A percentile compares a stretch with the other conserved stretches of the same genome.
Evolutionary conservation across 352 stramenopile species (phyloP).

Genomic region (Halophytophthora batemanensis): DNA sequence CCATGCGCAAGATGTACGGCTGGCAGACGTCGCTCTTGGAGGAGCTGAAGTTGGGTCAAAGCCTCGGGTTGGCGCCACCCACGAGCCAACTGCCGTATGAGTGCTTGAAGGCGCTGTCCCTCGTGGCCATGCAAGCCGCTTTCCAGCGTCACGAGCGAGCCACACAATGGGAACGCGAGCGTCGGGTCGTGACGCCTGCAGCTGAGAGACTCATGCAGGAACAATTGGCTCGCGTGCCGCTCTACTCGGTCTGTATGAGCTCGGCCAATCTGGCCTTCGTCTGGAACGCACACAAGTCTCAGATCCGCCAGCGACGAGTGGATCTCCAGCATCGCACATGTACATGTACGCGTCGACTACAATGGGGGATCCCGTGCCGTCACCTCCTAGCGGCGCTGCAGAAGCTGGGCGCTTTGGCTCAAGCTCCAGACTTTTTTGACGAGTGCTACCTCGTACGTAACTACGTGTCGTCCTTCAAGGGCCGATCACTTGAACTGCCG

Average conservation of each 20-base stretch:
- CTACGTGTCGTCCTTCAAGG: conserved; percentile 39
- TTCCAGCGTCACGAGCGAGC: conserved; percentile 39
- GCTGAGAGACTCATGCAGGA: conserved; percentile 49
- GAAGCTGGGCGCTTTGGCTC: conserved; percentile 27
- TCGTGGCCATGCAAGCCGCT: conserved; percentile 30
- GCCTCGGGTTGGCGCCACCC: conserved; percentile 9
- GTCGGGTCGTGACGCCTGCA: conserved; percentile 36
- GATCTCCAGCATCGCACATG: conserved; percentile 50
- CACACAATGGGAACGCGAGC: conserved; percentile 37
- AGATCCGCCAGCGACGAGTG: conserved; percentile 43
- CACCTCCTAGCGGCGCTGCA: conserved; percentile 41
- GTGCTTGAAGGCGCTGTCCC: conserved; percentile 36
- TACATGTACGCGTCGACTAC: conserved; percentile 35
- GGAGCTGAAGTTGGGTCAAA: conserved; percentile 21
- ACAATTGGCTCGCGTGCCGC: conserved; percentile 27
- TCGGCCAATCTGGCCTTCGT: conserved; percentile 44
- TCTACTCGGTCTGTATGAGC: conserved; percentile 47
- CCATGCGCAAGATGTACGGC: conserved; percentile 40
- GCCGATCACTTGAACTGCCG: conserved; percentile 36
- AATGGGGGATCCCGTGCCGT: conserved; percentile 41
- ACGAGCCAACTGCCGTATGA: conserved; percentile 31
- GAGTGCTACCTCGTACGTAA: conserved; percentile 47
- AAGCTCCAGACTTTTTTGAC: conserved; percentile 44
- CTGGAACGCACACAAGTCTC: conserved; percentile 34
- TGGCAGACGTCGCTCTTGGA: conserved; percentile 43